Evolutionary conservation across 768 basidiomycete species (phyloP).

Genomic region (Leccinum disarticulatum): DNA sequence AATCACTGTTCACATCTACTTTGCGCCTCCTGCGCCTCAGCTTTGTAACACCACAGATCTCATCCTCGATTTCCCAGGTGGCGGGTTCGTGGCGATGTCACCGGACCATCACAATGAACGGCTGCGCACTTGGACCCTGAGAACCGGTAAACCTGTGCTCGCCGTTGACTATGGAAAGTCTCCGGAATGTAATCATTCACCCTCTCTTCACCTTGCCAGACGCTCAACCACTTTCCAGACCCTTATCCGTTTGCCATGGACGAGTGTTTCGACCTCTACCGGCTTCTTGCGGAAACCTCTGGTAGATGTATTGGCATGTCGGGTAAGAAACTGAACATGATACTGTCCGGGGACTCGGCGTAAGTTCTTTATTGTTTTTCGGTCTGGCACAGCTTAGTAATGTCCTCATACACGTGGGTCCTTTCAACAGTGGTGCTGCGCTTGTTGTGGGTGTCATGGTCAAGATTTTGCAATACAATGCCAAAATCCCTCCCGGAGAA

Average conservation of each 20-base stretch:
- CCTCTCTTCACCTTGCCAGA: constrained; percentile 2
- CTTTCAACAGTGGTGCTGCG: constrained; percentile 71
- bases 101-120: constrained; percentile 97
- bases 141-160: constrained; percentile 76
- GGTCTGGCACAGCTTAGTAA: constrained; percentile 2
- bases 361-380: constrained; percentile 43
- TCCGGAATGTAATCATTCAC: constrained; percentile 73
- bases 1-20: constrained; percentile 82
- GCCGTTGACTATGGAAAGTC: constrained; percentile 95
- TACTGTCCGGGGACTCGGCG: constrained; percentile 97
- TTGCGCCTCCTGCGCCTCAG: constrained; percentile 63
- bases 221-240: constrained; percentile 47
- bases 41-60: constrained; percentile 72
- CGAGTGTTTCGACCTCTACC: constrained; percentile 90
- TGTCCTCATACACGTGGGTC: constrained; percentile 13
- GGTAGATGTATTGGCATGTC: constrained; percentile 87
- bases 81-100: constrained; percentile 95
- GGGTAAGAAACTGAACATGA: constrained; percentile 72
- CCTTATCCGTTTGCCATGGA: constrained; percentile 97
- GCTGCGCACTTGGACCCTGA: constrained; percentile 79
- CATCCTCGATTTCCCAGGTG: constrained; percentile 91
- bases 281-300: constrained; percentile 73
- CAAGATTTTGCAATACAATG: constrained; percentile 73
- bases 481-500: constrained; percentile 27
- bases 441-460: constrained; percentile 83